Conservation (phyloP, 345 rosid genomes). For the Noccaea bulbosa region DNA sequence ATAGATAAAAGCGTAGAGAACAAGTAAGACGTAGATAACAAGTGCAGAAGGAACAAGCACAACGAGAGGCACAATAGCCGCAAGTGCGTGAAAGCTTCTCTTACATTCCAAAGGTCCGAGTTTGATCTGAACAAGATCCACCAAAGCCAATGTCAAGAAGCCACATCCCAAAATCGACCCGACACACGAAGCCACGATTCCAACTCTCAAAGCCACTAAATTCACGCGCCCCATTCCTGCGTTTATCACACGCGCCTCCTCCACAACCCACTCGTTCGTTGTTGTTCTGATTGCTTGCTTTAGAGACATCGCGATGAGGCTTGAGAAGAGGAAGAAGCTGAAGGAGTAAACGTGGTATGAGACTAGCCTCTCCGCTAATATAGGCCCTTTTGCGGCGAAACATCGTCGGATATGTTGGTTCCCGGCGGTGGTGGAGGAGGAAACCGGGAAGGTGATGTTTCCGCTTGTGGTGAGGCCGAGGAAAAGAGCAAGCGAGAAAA, state of each 20-base stretch:
- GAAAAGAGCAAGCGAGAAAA: conserved; percentile 83
- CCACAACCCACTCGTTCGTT: conserved; percentile 24
- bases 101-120: conserved; percentile 71
- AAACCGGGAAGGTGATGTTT: conserved; percentile 38
- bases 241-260: conserved; percentile 22
- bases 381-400: conserved; percentile 43
- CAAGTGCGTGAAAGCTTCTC: conserved; percentile 51
- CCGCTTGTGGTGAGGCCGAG: conserved; percentile 62
- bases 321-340: conserved; percentile 79
- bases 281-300: conserved; percentile 59
- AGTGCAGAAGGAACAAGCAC: conserved; percentile 74
- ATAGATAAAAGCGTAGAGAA: conserved; percentile 60
- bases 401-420: conserved; percentile 44
- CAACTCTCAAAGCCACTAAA: conserved; percentile 50
- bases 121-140: conserved; percentile 77
- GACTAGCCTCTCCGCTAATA: conserved; percentile 56
- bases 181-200: conserved; percentile 58
- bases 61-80: conserved; percentile 71
- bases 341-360: conserved; percentile 84
- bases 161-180: conserved; percentile 85
- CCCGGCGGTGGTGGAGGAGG: conserved; percentile 24
- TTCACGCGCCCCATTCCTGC: conserved; percentile 54
- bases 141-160: conserved; percentile 74
- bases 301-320: conserved; percentile 74
- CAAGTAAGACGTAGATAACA: conserved; percentile 56